Percentiles rank a stretch among this genome's conserved stretches.
Conservation (phyloP, 179 eudicot species). For the Nepenthes alata region DNA sequence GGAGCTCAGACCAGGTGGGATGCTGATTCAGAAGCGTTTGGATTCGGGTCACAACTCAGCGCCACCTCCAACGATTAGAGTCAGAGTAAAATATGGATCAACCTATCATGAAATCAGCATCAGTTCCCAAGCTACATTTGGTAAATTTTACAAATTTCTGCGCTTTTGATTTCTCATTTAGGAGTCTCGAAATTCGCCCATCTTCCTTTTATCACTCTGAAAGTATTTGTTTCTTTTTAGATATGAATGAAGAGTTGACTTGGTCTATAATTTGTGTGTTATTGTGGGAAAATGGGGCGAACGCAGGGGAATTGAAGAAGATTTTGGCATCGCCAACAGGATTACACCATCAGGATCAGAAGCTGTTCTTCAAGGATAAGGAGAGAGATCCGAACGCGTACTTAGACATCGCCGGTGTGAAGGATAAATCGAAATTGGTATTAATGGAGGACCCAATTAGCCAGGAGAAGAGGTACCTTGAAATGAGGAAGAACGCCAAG, state of each 20-base stretch:
- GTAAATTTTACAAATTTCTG: constrained; percentile 17
- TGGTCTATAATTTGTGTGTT: not conserved
- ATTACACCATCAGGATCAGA: constrained; percentile 76
- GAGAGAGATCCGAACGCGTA: constrained; percentile 65
- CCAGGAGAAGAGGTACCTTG: constrained; percentile 71
- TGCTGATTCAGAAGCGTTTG: constrained; percentile 58
- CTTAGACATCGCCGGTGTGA: constrained; percentile 66
- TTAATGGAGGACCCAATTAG: constrained; percentile 76
- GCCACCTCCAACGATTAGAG: constrained; percentile 42
- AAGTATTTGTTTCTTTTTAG: too few species aligned
- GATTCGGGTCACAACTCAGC: constrained; percentile 30
- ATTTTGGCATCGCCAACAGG: constrained; percentile 67
- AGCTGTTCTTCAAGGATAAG: constrained; percentile 55
- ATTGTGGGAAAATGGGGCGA: not conserved
- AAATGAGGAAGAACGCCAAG: constrained; percentile 65
- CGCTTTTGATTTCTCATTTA: not conserved
- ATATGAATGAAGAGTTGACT: too few species aligned
- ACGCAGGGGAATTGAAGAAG: constrained; percentile 84
- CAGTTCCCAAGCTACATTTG: constrained; percentile 56
- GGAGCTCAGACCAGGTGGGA: constrained; percentile 68
- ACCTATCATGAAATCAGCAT: constrained; percentile 43
- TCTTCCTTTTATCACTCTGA: too few species aligned
- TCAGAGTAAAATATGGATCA: constrained; percentile 53
- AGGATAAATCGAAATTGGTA: constrained; percentile 73
- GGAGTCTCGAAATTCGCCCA: not conserved